Conservation (phyloP, 2,329 filamentous ascomycete genomes). For the Rhynchosporium graminicola region DNA sequence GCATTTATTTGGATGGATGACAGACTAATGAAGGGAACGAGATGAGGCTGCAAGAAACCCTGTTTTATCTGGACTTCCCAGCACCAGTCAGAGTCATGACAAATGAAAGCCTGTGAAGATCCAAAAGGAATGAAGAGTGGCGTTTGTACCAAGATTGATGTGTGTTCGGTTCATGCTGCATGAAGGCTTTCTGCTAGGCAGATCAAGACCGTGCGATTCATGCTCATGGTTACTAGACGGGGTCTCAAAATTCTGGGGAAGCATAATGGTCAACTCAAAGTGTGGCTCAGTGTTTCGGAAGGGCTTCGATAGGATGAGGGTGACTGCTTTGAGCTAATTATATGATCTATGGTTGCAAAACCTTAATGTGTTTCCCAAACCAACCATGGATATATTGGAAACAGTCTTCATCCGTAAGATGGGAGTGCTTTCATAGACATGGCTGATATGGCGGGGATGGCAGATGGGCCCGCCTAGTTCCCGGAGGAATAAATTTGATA, state of each 20-base stretch:
- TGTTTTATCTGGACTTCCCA: not conserved
- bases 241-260: not conserved
- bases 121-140: constrained; percentile 3
- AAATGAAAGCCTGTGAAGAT: constrained; percentile 3
- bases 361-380: not conserved
- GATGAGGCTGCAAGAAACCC: constrained; percentile 10
- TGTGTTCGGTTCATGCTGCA: constrained; percentile 1
- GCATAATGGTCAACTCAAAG: not conserved
- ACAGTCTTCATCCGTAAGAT: constrained; percentile 1
- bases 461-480: constrained; percentile 8
- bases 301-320: not conserved
- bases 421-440: constrained; percentile 1
- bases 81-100: not conserved
- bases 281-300: not conserved
- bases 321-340: constrained; percentile 5
- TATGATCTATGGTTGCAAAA: constrained; percentile 5
- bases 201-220: constrained; percentile 12
- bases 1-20: constrained; percentile 5
- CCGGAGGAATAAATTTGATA: not conserved
- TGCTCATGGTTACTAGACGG: constrained; percentile 1
- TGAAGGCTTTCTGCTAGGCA: constrained; percentile 12
- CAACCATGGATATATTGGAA: constrained; percentile 10
- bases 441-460: constrained; percentile 6
- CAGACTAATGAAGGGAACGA: constrained; percentile 6
- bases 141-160: constrained; percentile 11